phyloP scores from a whole-genome alignment of 768 basidiomycete species.

The Butyriboletus loyo region DNA sequence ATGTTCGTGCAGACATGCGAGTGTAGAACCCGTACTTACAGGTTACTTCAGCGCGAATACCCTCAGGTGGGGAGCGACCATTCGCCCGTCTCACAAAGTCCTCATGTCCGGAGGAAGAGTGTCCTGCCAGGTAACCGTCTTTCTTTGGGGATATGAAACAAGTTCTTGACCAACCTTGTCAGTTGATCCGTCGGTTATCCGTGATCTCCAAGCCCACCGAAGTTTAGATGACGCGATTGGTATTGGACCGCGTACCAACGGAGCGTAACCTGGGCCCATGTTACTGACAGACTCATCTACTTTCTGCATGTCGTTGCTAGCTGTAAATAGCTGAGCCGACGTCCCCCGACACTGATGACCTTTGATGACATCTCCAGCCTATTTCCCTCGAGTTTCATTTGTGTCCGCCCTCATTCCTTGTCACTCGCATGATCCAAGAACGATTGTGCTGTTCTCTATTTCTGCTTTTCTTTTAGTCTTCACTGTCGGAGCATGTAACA shows the following conservation, averaged over 20 bases:
- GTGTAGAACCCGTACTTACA: constrained; percentile 18
- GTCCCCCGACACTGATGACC: constrained; percentile 25
- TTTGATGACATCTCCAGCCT: constrained; percentile 28
- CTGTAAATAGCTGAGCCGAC: constrained; percentile 23
- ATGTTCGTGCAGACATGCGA: constrained; percentile 51
- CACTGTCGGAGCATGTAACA: constrained; percentile 25
- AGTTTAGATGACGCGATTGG: constrained; percentile 63
- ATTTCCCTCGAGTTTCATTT: constrained; percentile 13
- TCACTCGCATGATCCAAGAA: constrained; percentile 16
- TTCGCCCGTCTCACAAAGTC: constrained; percentile 53
- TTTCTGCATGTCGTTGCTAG: constrained; percentile 16
- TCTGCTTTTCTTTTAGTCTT: constrained; percentile 1
- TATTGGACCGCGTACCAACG: constrained; percentile 30
- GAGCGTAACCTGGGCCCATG: constrained; percentile 18
- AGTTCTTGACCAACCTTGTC: constrained; percentile 21
- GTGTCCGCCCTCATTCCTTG: constrained; percentile 17
- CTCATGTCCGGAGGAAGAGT: constrained; percentile 93
- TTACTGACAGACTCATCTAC: constrained; percentile 17
- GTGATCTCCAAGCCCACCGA: constrained; percentile 83
- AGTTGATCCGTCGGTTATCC: constrained; percentile 88
- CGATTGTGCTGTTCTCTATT: constrained; percentile 13
- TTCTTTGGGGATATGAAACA: constrained; percentile 4
- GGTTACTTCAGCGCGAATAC: constrained; percentile 51
- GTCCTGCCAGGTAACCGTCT: constrained; percentile 73
- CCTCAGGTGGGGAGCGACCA: constrained; percentile 65